Conservation (phyloP, 2,329 filamentous ascomycete genomes). For the Ceratocystis ficicola region DNA sequence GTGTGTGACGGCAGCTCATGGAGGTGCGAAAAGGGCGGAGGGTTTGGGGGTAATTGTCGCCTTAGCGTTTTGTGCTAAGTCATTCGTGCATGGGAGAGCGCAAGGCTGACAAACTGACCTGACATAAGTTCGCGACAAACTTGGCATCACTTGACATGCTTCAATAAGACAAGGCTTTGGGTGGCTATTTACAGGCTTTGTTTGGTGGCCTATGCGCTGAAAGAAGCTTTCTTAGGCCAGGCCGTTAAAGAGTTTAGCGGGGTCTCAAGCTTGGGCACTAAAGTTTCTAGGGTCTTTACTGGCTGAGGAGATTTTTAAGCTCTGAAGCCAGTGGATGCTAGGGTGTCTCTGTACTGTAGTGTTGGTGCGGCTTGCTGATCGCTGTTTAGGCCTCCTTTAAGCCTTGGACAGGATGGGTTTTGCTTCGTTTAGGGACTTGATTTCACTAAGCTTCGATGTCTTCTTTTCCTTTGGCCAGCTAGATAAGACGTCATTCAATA, state of each 20-base stretch:
- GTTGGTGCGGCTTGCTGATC: neutral
- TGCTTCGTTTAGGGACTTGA: neutral
- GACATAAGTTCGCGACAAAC: constrained; percentile 6
- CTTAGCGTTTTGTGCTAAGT: too few species aligned
- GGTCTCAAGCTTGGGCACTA: neutral
- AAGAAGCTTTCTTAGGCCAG: neutral
- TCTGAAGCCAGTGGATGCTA: too few species aligned
- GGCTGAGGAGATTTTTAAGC: neutral
- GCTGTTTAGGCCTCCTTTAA: neutral
- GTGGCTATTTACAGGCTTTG: neutral
- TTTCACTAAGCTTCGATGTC: neutral
- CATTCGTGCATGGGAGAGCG: neutral
- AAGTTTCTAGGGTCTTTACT: neutral
- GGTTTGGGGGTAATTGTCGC: neutral
- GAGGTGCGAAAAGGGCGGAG: neutral
- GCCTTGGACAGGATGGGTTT: neutral
- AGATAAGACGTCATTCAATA: neutral
- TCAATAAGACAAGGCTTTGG: neutral
- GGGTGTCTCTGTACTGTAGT: neutral
- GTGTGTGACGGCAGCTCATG: constrained; percentile 23
- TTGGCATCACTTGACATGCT: neutral
- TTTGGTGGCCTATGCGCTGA: constrained; percentile 6
- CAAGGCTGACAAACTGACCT: constrained; percentile 4
- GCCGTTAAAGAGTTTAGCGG: neutral
- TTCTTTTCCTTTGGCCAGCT: constrained; percentile 1